Conservation (phyloP, 441 rosid species). For the Pelargonium cotyledonis region DNA sequence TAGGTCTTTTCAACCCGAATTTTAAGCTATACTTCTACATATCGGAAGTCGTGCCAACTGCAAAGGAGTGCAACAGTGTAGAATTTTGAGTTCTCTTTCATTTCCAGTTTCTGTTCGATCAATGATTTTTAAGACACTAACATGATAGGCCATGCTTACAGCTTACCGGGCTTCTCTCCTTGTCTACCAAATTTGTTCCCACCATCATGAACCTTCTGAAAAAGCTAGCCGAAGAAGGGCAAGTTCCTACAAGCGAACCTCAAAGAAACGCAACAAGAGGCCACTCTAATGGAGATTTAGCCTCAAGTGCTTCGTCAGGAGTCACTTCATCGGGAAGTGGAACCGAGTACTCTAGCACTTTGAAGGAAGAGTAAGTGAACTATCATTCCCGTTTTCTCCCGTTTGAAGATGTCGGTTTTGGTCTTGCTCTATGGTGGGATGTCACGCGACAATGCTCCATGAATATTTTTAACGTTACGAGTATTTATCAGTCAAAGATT, state of each 20-base stretch:
- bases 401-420: not conserved
- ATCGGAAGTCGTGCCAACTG: not conserved
- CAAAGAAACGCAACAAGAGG: constrained; percentile 28
- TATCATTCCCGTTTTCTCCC: not conserved
- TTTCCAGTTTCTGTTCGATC: not conserved
- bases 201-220: constrained; percentile 77
- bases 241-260: constrained; percentile 55
- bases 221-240: constrained; percentile 87
- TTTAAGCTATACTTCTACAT: not conserved
- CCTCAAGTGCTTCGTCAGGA: constrained; percentile 6
- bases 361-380: not conserved
- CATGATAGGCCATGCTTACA: constrained; percentile 24
- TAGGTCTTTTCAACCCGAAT: not conserved
- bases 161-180: constrained; percentile 85
- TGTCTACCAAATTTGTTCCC: constrained; percentile 80
- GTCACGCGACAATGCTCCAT: not conserved
- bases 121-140: not conserved
- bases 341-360: not conserved
- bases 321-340: not conserved
- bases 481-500: not conserved
- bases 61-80: not conserved
- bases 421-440: not conserved
- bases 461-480: not conserved
- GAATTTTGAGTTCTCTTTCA: not conserved
- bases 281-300: constrained; percentile 19